Base-by-base conservation (phyloP, 2,329 filamentous ascomycete genomes). In the Corinectria fuckeliana region DNA sequence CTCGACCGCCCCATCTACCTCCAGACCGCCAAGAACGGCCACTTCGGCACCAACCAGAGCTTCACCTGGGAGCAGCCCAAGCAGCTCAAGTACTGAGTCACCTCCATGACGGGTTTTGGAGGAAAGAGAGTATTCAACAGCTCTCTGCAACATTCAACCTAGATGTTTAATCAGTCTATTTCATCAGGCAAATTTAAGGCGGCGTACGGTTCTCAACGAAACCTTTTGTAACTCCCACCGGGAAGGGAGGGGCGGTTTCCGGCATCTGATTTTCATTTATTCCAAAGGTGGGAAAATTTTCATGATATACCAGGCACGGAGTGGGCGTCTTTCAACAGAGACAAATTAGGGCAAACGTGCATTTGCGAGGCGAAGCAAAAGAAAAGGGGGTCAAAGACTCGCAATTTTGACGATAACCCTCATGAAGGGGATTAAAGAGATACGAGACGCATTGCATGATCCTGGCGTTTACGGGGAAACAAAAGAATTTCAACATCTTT, bases 51-150 rank as follows among this genome's bases (percentile, higher is more conserved):
- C 81, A 95, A 97, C 91, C 95, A 97, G 88, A 84, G 80, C 80
- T 99, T 99, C 88, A 88, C 84, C 81, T 99, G 95, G 95, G 95
- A 99, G 89, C 88, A 98, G 88, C 94, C 95, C 76, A 97, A 97
- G 91, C 74, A 85, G 71, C 91, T 99, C 76, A 93, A 91, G 82
- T 90, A 92, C 81, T 98, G 97, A 87, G 78, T 72, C 63, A 50
- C 58, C 56, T 49, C 64, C 55, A 48, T 50, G 47, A 65, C 41
- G 34, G n/a, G 47, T 60, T 51, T 53, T 61, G 57, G 56, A 62
- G 61, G 41, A 21, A 63, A 71, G 68, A 73, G 74, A 76, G 74
- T 68, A 76, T 79, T 79, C 77, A 79, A 79, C 77, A 78, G 67
- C 70, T 74, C 71, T 75, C 69, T 69, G 65, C 68, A 67, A 64